Percentiles rank a stretch among this genome's conserved stretches.
phyloP scores from a whole-genome alignment of 1,139 yeast species.

The Pichia sp. region DNA sequence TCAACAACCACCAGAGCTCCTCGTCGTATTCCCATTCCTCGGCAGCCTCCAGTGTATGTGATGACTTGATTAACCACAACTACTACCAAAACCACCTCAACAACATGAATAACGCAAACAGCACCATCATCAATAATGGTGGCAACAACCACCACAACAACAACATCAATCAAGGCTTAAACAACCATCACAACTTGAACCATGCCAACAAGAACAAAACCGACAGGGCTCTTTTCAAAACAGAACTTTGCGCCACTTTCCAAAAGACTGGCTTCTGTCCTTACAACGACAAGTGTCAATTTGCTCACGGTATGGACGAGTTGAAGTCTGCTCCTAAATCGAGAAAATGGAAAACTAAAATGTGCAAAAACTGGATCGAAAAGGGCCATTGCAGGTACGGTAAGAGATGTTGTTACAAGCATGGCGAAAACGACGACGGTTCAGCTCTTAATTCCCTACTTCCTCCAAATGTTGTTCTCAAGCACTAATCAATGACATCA shows the following conservation, averaged over 20 bases:
- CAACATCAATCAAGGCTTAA: no score
- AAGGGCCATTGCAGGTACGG: conserved; percentile 85
- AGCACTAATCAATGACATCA: background rate
- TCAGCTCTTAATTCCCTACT: conserved; percentile 5
- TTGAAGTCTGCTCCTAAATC: conserved; percentile 70
- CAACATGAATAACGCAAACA: background rate
- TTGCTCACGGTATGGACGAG: conserved; percentile 86
- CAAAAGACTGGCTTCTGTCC: conserved; percentile 75
- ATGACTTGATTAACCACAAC: conserved; percentile 7
- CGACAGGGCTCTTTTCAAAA: conserved; percentile 77
- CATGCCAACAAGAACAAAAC: conserved; percentile 2
- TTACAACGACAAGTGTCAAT: conserved; percentile 87
- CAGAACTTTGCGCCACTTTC: conserved; percentile 82
- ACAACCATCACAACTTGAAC: background rate
- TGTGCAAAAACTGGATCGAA: conserved; percentile 85
- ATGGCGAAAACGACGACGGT: conserved; percentile 42
- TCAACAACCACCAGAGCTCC: background rate
- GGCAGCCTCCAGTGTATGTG: conserved; percentile 2
- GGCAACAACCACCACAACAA: background rate
- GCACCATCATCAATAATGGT: background rate
- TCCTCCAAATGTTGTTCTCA: conserved; percentile 5
- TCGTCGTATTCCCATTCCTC: conserved; percentile 6
- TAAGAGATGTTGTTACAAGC: conserved; percentile 87
- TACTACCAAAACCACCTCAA: background rate
- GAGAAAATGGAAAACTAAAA: conserved; percentile 86